Evolutionary conservation across 1,284 basidiomycete species (phyloP), one percentile per base, ranked within the genome.

Genomic region (Rhodotorula mucilaginosa): DNA sequence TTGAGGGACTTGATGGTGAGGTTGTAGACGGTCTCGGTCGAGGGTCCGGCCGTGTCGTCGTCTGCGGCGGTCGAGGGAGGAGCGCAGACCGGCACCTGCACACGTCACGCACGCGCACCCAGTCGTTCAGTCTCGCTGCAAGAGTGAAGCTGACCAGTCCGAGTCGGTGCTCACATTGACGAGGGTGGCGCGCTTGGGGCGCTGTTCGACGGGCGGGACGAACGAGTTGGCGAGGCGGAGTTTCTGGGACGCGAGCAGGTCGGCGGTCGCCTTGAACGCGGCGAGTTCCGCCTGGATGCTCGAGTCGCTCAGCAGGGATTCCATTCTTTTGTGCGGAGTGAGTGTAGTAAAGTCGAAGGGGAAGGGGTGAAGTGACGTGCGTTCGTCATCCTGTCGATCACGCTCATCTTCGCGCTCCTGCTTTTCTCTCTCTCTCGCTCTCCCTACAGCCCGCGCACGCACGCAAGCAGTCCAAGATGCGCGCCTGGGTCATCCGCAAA

Each of bases 1-100:
- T 96, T 96, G 78, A 89, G 84, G 56, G 90, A 94, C 82, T 96
- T 96, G 86, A 97, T 87, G 59, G 87, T 89, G 74, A 97, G 81
- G 16, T 56, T 18, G 34, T 46, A 39, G 7, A 52, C 18, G 1
- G 61, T 13, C 31, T 39, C 31, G 57, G 26, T 52, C 4, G 39
- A 39, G 31, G 51, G 26, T 5, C 16, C 34, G 8, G 64, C 69
- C 51, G 59, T 65, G n/a, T 59, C 65, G n/a, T 57, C 62, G 48
- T 58, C 59, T 23, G 39, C 21, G 13, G 64, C 52, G 8, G 69
- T 58, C 12, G 64, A 47, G 8, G 74, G 75, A 18, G 75, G 69
- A 48, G 70, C 66, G 65, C 64, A 64, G 21, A 76, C 73, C 46
- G 74, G 69, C 48, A 76, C 70, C 73, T 76, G 66, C 18, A 15